phyloP scores from a whole-genome alignment of 1,284 basidiomycete genomes.

The Boletus semigastroideus region DNA sequence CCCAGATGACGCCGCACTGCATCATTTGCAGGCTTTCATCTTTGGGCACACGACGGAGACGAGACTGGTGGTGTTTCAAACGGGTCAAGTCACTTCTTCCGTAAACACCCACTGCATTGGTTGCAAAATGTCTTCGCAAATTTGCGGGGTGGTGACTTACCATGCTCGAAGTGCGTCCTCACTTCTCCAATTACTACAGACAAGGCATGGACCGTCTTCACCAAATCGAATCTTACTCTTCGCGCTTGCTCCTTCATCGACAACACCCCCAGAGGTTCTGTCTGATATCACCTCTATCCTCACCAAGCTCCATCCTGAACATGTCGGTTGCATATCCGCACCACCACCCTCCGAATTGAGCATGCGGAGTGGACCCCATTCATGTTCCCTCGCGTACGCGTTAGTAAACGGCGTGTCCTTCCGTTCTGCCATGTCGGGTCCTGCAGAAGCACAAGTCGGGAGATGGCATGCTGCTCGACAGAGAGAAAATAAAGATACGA shows the following conservation, averaged over 20 bases:
- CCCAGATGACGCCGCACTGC: too few species aligned
- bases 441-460: conserved; percentile 59
- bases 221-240: conserved; percentile 42
- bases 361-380: conserved; percentile 26
- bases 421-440: conserved; percentile 59
- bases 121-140: conserved; percentile 21
- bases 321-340: conserved; percentile 60
- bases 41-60: too few species aligned
- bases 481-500: conserved; percentile 10
- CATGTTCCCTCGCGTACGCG: conserved; percentile 52
- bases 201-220: background rate
- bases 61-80: too few species aligned
- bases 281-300: conserved; percentile 45
- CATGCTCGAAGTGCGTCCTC: conserved; percentile 21
- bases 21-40: too few species aligned
- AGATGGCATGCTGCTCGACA: conserved; percentile 57
- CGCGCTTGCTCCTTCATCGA: conserved; percentile 45
- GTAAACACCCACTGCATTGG: background rate
- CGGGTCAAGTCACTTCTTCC: too few species aligned
- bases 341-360: conserved; percentile 35
- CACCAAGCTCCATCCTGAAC: conserved; percentile 39
- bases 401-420: conserved; percentile 48
- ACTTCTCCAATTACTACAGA: conserved; percentile 12
- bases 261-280: conserved; percentile 36
- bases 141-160: conserved; percentile 20